Evolutionary conservation across 441 rosid species (phyloP), one percentile per base, ranked within the genome.

Genomic region (Erodium chrysanthum): DNA sequence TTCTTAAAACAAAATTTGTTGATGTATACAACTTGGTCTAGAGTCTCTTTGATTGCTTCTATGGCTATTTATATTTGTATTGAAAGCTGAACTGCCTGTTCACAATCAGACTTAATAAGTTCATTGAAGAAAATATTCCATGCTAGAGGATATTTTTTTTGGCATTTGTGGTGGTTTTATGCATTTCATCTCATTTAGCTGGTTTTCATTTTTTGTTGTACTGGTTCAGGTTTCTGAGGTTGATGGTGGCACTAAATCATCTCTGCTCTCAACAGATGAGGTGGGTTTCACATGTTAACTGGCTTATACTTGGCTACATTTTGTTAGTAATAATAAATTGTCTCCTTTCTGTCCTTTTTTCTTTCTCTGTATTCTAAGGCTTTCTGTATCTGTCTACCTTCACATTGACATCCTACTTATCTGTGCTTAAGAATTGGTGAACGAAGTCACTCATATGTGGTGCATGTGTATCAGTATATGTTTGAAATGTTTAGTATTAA

Each of bases 251-350:
- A 66, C 74, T 65, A 75, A 80, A 46, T 65, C 73, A 71, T 70
- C 79, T 70, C 73, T 87, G 69, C 66, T 83, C 71, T 82, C 90
- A 6, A 79, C 84, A 69, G 79, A 81, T 70, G 92, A 86, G 92
- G 98, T 90, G n/a, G 15, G 50, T 44, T 44, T 44, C 50, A 44
- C 50, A 44, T 44, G 50, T 14, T 44, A 12, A 44, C 50, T 44
- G 50, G 50, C 50, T 44, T 44, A 44, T 44, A 44, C 50, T 44
- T 44, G 9, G 40, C 40, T 35, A 35, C 33, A 29, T 1, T 29
- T 29, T 29, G 1, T 29, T 29, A 27, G 2, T 29, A 0, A 29
- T 29, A 29, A 4, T 29, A 2, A 29, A 29, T 29, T 6, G 5
- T 3, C 33, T 44, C 5, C 50, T 44, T 44, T 12, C 50, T 12